phyloP scores from a whole-genome alignment of 345 rosid species.

The Leavenworthia alabamica region DNA sequence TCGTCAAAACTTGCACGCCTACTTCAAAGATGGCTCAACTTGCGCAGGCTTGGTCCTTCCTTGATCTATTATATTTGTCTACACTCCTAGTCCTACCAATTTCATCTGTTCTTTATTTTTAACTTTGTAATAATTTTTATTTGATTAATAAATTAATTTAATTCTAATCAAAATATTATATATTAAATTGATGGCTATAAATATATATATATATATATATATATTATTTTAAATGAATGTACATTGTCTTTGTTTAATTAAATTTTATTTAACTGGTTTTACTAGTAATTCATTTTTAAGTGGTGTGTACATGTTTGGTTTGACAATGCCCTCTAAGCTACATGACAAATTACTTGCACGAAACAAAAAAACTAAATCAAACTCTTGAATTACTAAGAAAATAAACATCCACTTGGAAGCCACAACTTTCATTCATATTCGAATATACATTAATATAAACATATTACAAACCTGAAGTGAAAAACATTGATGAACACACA shows the following conservation, averaged over 20 bases:
- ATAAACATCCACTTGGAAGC: conserved; percentile 17
- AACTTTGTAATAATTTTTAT: too few species aligned
- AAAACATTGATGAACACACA: conserved; percentile 2
- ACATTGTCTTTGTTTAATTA: neutral
- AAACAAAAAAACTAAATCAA: neutral
- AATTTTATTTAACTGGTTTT: neutral
- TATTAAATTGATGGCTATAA: too few species aligned
- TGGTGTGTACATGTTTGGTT: conserved; percentile 10
- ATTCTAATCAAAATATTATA: too few species aligned
- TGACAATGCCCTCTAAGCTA: conserved; percentile 7
- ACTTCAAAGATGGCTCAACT: too few species aligned
- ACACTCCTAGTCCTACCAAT: too few species aligned
- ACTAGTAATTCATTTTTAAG: neutral
- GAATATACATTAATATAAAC: conserved; percentile 10
- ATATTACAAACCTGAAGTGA: conserved; percentile 2
- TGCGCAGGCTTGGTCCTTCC: too few species aligned
- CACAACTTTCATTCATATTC: conserved; percentile 4
- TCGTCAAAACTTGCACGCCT: too few species aligned
- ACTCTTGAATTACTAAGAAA: conserved; percentile 7
- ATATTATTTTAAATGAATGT: too few species aligned
- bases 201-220: too few species aligned
- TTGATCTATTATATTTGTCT: too few species aligned
- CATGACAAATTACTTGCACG: neutral
- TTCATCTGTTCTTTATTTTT: too few species aligned
- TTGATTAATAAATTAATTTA: too few species aligned